Conservation (phyloP, 2,329 filamentous ascomycete species). For the Onygena corvina region DNA sequence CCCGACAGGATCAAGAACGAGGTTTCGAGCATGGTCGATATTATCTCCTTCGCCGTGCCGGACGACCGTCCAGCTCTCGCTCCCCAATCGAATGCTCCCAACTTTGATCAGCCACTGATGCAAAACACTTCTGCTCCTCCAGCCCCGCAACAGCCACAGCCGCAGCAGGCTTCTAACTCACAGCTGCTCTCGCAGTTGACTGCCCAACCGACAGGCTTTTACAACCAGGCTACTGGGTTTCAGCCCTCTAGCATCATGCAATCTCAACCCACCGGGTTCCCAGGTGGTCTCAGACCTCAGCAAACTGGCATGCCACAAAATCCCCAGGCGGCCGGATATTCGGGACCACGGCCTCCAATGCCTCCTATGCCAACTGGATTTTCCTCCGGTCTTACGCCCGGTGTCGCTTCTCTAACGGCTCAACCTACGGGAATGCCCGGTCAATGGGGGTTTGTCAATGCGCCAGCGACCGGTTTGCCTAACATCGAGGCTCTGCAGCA, state of each 20-base stretch:
- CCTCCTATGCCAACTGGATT: constrained; percentile 68
- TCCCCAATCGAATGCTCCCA: constrained; percentile 55
- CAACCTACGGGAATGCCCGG: constrained; percentile 88
- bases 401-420: constrained; percentile 63
- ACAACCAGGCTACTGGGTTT: constrained; percentile 56
- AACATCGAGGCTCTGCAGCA: constrained; percentile 88
- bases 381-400: constrained; percentile 50
- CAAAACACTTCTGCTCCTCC: constrained; percentile 41
- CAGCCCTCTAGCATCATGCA: constrained; percentile 39
- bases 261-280: constrained; percentile 34
- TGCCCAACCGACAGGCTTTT: constrained; percentile 41
- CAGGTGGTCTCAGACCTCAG: constrained; percentile 48
- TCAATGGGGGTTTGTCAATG: constrained; percentile 97
- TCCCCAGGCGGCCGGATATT: constrained; percentile 66
- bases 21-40: constrained; percentile 98
- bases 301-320: constrained; percentile 60
- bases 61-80: constrained; percentile 52
- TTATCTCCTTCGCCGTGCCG: constrained; percentile 85
- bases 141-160: constrained; percentile 53
- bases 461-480: constrained; percentile 73
- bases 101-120: constrained; percentile 49
- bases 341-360: constrained; percentile 65
- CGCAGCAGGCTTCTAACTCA: constrained; percentile 57
- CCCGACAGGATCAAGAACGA: constrained; percentile 89
- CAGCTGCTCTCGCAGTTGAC: constrained; percentile 48